A percentile compares a stretch with the other conserved stretches of the same genome.
Evolutionary conservation across 2,329 filamentous ascomycete species (phyloP).

Genomic region (Penicillium sp.): DNA sequence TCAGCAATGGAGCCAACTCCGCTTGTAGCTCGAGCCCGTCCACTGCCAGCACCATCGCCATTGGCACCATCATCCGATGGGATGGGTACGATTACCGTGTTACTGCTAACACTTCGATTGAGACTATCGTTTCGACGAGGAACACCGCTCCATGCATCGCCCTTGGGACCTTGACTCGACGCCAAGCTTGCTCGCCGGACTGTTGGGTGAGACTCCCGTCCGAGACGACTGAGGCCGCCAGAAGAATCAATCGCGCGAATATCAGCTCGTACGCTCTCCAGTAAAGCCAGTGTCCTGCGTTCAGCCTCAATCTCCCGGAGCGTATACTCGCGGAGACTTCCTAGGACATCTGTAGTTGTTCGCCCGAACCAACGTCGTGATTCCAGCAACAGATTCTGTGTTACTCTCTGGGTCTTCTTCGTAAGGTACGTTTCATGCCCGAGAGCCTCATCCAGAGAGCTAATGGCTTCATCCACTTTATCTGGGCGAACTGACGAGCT

Average conservation of each 20-base stretch:
- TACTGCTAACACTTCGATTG: slow-evolving; percentile 71
- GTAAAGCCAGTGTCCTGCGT: slow-evolving; percentile 79
- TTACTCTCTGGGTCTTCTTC: slow-evolving; percentile 84
- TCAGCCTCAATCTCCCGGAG: slow-evolving; percentile 94
- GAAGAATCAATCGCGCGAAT: slow-evolving; percentile 88
- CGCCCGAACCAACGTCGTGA: slow-evolving; percentile 86
- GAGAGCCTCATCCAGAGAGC: slow-evolving; percentile 80
- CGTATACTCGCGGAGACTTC: slow-evolving; percentile 85
- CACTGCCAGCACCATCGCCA: slow-evolving; percentile 38
- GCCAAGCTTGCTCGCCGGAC: slow-evolving; percentile 71
- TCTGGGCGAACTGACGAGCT: slow-evolving; percentile 83
- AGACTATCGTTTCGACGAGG: slow-evolving; percentile 76
- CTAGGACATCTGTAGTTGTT: slow-evolving; percentile 76
- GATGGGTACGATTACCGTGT: slow-evolving; percentile 58
- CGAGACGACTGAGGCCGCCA: slow-evolving; percentile 83
- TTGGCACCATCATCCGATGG: slow-evolving; percentile 59
- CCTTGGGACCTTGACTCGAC: slow-evolving; percentile 89
- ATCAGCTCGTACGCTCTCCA: slow-evolving; percentile 92
- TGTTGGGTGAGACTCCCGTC: slow-evolving; percentile 79
- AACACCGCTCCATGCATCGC: slow-evolving; percentile 97
- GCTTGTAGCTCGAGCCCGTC: slow-evolving; percentile 46
- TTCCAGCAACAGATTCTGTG: slow-evolving; percentile 80
- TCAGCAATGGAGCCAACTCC: slow-evolving; percentile 39
- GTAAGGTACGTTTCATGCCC: slow-evolving; percentile 75
- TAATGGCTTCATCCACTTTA: slow-evolving; percentile 97